Conservation (phyloP, 1,284 basidiomycete species). For the Taiwanofungus camphoratus region DNA sequence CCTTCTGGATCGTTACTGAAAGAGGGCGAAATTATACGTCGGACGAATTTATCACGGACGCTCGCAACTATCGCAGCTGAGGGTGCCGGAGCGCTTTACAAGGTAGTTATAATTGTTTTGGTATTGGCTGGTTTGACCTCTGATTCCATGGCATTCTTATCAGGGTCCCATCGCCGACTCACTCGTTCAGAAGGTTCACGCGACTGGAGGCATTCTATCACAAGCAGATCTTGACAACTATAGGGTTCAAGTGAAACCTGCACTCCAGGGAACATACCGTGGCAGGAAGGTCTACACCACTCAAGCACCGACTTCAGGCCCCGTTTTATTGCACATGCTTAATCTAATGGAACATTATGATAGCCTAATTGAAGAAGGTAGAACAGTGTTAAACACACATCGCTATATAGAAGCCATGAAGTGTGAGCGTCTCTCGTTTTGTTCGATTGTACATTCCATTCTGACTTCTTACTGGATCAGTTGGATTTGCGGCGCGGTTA, state of each 20-base stretch:
- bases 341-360: slow-evolving; percentile 73
- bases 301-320: slow-evolving; percentile 78
- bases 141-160: slow-evolving; percentile 15
- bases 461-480: slow-evolving; percentile 23
- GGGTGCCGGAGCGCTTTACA: slow-evolving; percentile 73
- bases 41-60: slow-evolving; percentile 67
- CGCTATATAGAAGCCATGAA: slow-evolving; percentile 75
- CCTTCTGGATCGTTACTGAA: slow-evolving; percentile 67
- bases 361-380: slow-evolving; percentile 38
- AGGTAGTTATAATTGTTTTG: too few relatives aligned
- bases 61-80: slow-evolving; percentile 58
- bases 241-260: slow-evolving; percentile 62
- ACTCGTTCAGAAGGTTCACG: slow-evolving; percentile 60
- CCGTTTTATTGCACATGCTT: slow-evolving; percentile 75
- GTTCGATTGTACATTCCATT: neutral
- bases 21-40: slow-evolving; percentile 69
- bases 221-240: slow-evolving; percentile 69
- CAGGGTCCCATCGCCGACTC: slow-evolving; percentile 74
- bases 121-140: too few relatives aligned
- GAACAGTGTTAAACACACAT: slow-evolving; percentile 59
- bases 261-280: slow-evolving; percentile 72
- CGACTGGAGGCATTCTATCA: slow-evolving; percentile 76
- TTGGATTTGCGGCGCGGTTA: slow-evolving; percentile 73
- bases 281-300: slow-evolving; percentile 81
- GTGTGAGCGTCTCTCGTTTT: slow-evolving; percentile 36